Evolutionary conservation across 164 flowering plant species (phyloP), one percentile per base, ranked within the genome.

Genomic region (Hamamelis virginiana): DNA sequence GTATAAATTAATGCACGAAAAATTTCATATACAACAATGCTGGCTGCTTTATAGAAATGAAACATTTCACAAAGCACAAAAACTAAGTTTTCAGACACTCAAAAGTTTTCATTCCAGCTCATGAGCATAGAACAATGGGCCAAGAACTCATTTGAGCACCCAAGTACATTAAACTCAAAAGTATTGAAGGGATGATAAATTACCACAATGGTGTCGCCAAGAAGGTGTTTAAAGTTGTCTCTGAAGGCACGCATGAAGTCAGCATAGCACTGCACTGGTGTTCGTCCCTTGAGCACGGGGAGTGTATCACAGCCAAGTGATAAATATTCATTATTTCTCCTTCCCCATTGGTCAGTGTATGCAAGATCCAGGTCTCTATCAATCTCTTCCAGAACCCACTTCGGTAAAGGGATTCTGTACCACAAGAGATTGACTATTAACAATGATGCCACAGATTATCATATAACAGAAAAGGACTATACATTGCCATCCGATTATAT

Each of bases 121-220:
- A n/a, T 52, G n/a, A n/a, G 57, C 57, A 52, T 22, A 21, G 57
- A n/a, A 0, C 57, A 52, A 23, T 26, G 11, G 38, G 26, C 33
- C 28, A 23, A 57, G 60, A 23, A 57, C 41, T 33, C 33, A 23
- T 41, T n/a, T 59, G 14, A 56, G 23, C 12, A 51, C 15, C 56
- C 5, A 53, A 53, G 23, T 16, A 62, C 6, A 28, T 6, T 27
- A 21, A 58, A 28, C 33, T 46, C 16, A 18, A 9, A 59, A 41
- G 14, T 1, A 38, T 9, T 13, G 15, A 45, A 8, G 15, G 43
- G 59, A 50, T 1, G 6, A 15, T 62, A 5, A 67, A 25, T 74
- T 85, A 92, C 98, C 92, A 88, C 94, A 53, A 94, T 88, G 77
- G 97, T 92, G 59, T 89, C 86, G n/a, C 97, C 97, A 60, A 94